phyloP scores from a whole-genome alignment of 208 protist genomes.

The Acanthamoeba quina region DNA sequence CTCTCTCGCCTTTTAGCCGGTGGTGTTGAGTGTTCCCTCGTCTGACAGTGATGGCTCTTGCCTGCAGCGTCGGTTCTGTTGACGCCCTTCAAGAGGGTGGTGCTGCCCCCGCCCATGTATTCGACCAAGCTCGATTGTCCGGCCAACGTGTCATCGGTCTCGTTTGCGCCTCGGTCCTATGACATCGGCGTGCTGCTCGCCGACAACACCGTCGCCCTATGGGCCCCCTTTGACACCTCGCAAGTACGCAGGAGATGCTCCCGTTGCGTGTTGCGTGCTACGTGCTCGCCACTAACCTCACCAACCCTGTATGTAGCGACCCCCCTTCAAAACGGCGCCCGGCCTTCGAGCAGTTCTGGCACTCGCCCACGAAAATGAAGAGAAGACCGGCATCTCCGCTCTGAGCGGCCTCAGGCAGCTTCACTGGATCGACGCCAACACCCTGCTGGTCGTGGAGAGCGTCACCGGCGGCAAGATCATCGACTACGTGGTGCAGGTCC shows the following conservation, averaged over 20 bases:
- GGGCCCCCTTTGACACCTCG: background rate
- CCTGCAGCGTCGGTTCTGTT: slow-evolving; percentile 65
- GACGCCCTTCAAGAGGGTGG: slow-evolving; percentile 78
- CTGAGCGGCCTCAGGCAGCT: slow-evolving; percentile 37
- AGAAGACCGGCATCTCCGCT: slow-evolving; percentile 14
- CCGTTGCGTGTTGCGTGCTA: background rate
- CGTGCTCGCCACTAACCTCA: background rate
- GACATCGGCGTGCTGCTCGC: slow-evolving; percentile 36
- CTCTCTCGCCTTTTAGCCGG: background rate
- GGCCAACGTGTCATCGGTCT: slow-evolving; percentile 40
- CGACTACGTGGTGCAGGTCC: slow-evolving; percentile 52
- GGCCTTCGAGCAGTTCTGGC: background rate
- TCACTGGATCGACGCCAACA: background rate
- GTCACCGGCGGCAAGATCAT: slow-evolving; percentile 9
- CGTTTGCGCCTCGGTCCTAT: slow-evolving; percentile 40
- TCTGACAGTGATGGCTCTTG: background rate
- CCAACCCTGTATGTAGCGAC: background rate
- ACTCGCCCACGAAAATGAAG: background rate
- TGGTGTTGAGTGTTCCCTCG: background rate
- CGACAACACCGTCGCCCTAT: slow-evolving; percentile 71
- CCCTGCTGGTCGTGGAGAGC: slow-evolving; percentile 54
- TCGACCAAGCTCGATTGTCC: slow-evolving; percentile 43
- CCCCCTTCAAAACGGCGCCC: slow-evolving; percentile 42
- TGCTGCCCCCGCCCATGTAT: slow-evolving; percentile 86
- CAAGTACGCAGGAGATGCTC: background rate